Percentiles rank a stretch among this genome's conserved stretches.
Conservation (phyloP, 345 rosid species). For the Cardiospermum halicacabum region DNA sequence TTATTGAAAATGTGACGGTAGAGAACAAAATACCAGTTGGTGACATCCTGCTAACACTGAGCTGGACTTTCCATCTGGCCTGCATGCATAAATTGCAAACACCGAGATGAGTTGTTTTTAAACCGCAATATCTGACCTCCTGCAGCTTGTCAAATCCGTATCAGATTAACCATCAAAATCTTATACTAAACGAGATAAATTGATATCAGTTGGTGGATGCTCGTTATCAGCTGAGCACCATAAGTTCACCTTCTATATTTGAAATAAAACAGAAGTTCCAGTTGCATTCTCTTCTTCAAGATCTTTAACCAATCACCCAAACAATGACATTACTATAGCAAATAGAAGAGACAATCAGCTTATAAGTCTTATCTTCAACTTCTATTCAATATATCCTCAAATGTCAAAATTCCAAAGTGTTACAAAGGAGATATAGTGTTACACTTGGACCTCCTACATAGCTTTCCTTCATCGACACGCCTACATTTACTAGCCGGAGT, state of each 20-base stretch:
- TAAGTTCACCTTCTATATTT: no score
- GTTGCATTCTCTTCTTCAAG: no score
- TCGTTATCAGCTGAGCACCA: no score
- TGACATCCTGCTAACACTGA: not conserved
- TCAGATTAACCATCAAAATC: no score
- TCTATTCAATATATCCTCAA: constrained; percentile 12
- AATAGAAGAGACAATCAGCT: not conserved
- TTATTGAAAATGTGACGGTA: no score
- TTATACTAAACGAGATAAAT: no score
- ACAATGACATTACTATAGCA: not conserved
- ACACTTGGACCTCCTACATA: not conserved
- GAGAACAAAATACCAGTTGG: no score
- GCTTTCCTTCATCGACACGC: constrained; percentile 3
- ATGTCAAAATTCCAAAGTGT: constrained; percentile 10
- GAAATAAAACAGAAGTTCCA: no score
- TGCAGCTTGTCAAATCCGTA: not conserved
- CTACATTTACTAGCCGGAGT: constrained; percentile 12
- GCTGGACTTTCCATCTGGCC: not conserved
- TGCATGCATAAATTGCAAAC: not conserved
- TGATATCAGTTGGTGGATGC: no score
- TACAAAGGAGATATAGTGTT: not conserved
- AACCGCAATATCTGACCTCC: not conserved
- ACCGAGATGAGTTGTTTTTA: no score
- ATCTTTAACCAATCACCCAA: not conserved
- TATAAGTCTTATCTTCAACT: not conserved